These are phyloP conservation scores for Linnemannia zychae DNA, from an alignment of 192 early-diverging fungal species.

Conservation along the genomic window DNA sequence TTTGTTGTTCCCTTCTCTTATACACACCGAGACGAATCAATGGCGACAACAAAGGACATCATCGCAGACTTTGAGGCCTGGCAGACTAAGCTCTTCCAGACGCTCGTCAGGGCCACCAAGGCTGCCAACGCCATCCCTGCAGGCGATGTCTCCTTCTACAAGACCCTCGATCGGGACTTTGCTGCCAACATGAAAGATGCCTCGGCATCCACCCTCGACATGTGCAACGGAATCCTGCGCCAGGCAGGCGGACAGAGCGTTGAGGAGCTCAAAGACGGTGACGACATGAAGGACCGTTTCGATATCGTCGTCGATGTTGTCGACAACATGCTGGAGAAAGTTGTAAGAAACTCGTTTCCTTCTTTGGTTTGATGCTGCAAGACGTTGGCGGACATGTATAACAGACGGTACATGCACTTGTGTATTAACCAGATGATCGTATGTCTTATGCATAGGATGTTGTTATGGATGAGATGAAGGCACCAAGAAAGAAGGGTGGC, in stretches of 20 bases:
- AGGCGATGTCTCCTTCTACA: conserved; percentile 72
- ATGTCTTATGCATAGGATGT: conserved; percentile 68
- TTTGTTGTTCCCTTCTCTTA: not conserved
- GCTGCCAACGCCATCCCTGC: conserved; percentile 69
- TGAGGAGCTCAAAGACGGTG: conserved; percentile 62
- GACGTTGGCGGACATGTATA: not conserved
- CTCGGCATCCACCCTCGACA: conserved; percentile 35
- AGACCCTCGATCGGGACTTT: conserved; percentile 72
- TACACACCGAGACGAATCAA: not conserved
- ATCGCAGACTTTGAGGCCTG: conserved; percentile 59
- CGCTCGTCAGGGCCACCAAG: conserved; percentile 72
- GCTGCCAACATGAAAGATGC: conserved; percentile 54
- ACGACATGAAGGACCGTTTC: conserved; percentile 79
- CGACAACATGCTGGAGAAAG: conserved; percentile 87
- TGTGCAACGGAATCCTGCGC: conserved; percentile 51
- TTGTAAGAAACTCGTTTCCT: conserved; percentile 59
- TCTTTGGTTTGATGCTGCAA: not conserved
- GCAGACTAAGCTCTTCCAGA: conserved; percentile 59
- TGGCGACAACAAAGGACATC: conserved; percentile 41
- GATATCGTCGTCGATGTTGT: conserved; percentile 76
- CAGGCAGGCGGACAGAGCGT: conserved; percentile 26
- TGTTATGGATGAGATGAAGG: conserved; percentile 79
- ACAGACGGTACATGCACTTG: not conserved
- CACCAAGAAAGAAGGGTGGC: conserved; percentile 56
- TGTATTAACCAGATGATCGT: conserved; percentile 2